Base-by-base conservation (phyloP, 2,329 filamentous ascomycete species). In the Thielaviopsis euricoi region DNA sequence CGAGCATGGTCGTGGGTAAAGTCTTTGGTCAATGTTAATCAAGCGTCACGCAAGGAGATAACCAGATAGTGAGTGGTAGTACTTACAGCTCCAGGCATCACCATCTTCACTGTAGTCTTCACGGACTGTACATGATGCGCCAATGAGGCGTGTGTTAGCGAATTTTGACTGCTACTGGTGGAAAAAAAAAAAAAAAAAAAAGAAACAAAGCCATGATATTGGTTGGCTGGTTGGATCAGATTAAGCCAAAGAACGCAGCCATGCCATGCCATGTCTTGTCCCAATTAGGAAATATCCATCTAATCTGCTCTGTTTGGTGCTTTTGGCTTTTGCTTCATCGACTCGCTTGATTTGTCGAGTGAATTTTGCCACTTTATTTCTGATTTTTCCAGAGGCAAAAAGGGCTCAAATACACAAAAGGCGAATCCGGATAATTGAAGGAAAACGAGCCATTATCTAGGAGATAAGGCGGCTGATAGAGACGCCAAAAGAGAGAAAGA, bases 31-130 rank as follows among this genome's bases (percentile, higher is more conserved):
- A 10, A 46, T n/a, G 54, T 23, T 49, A 25, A 21, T n/a, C 15
- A 12, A 21, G 6, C 6, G 12, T 26, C 12, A 22, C 10, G 10
- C 52, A 22, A 26, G 17, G n/a, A 33, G 22, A n/a, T 13, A 19
- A 53, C 9, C 5, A 10, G 13, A 0, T 19, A 58, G 46, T 57
- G 71, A 61, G 73, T 69, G 60, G 57, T 22, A 53, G 53, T 12
- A 82, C 86, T 76, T 77, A 93, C 88, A 87, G 68, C 87, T 94
- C 91, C 91, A 97, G 54, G 91, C 91, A 74, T 97, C 89, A 66
- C 91, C 91, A 69, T 90, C 85, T 58, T 83, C 85, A 67, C 75
- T 81, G 72, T 97, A 97, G 73, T 97, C 91, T 77, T 95, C 90
- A 67, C 89, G 81, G 61, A 95, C 89, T 85, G 70, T 64, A 61